Percentiles rank a stretch among this genome's conserved stretches.
phyloP scores from a whole-genome alignment of 768 basidiomycete species.

The Xerocomellus dryophilus region DNA sequence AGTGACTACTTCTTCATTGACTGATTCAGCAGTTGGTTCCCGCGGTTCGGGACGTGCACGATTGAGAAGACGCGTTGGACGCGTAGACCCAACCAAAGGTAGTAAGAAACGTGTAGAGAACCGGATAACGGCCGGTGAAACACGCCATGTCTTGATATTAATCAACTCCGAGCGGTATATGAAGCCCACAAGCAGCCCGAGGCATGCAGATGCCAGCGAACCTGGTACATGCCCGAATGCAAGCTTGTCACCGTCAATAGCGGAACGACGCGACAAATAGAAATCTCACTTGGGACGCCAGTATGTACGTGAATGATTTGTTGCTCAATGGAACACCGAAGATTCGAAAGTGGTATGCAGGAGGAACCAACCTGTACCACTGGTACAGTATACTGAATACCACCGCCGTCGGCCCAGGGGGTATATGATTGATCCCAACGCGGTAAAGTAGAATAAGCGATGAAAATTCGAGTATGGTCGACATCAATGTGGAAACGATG shows the following conservation, averaged over 20 bases:
- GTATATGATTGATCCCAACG: conserved; percentile 67
- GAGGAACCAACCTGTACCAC: conserved; percentile 73
- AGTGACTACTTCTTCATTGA: conserved; percentile 60
- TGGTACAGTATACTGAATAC: conserved; percentile 83
- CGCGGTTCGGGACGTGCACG: conserved; percentile 66
- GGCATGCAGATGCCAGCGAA: conserved; percentile 55
- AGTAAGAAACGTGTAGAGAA: conserved; percentile 56
- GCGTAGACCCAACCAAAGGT: conserved; percentile 65
- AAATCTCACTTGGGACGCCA: conserved; percentile 64
- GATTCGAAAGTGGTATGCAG: conserved; percentile 70
- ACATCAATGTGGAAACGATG: conserved; percentile 62
- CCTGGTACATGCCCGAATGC: conserved; percentile 65
- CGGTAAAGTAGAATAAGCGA: conserved; percentile 63
- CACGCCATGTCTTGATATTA: conserved; percentile 74
- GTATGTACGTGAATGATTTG: conserved; percentile 69
- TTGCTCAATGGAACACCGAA: conserved; percentile 73
- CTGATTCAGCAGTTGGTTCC: conserved; percentile 18
- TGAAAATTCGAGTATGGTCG: conserved; percentile 66
- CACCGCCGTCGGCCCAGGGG: conserved; percentile 72
- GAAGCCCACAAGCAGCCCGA: conserved; percentile 70
- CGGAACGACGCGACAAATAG: not conserved
- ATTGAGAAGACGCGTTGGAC: conserved; percentile 62
- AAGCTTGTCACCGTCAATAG: conserved; percentile 45
- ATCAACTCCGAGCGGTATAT: conserved; percentile 83
- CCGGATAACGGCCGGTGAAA: conserved; percentile 56